These are phyloP conservation scores for Chaetomium globosum DNA, from an alignment of 2,329 filamentous ascomycete species.

Conservation along the genomic window DNA sequence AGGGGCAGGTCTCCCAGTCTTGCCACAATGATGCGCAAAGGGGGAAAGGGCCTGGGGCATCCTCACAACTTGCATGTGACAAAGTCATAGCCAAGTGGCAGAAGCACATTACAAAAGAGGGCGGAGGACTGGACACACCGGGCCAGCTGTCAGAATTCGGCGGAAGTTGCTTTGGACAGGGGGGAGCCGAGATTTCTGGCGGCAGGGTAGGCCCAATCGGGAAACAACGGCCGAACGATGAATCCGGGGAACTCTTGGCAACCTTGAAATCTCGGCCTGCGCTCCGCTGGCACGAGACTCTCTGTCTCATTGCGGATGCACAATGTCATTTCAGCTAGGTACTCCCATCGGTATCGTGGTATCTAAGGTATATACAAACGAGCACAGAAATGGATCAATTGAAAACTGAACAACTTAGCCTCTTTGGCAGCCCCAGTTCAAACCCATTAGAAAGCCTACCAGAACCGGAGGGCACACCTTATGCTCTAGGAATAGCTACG, in stretches of 20 bases:
- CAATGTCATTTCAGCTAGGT: background rate
- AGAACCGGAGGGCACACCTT: background rate
- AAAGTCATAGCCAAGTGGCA: conserved; percentile 11
- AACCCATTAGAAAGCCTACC: background rate
- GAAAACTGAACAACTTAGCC: no score
- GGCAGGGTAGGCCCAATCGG: conserved; percentile 21
- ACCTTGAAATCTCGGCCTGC: conserved; percentile 1
- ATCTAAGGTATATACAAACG: background rate
- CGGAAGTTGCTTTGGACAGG: conserved; percentile 6
- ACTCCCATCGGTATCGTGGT: background rate
- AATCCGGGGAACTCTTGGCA: conserved; percentile 29
- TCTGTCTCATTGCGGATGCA: background rate
- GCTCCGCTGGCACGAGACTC: background rate
- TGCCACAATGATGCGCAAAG: conserved; percentile 7
- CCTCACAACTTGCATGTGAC: conserved; percentile 25
- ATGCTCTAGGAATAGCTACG: background rate
- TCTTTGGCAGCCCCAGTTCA: background rate
- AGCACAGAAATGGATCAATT: no score
- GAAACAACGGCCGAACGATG: conserved; percentile 24
- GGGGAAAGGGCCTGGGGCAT: background rate
- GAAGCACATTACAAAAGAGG: background rate
- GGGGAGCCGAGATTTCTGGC: conserved; percentile 19
- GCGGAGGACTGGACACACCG: conserved; percentile 10
- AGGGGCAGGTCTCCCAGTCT: background rate
- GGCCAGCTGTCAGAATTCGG: conserved; percentile 16